Evolutionary conservation across 441 rosid species (phyloP), one percentile per base, ranked within the genome.

Genomic region (Sinapis alba): DNA sequence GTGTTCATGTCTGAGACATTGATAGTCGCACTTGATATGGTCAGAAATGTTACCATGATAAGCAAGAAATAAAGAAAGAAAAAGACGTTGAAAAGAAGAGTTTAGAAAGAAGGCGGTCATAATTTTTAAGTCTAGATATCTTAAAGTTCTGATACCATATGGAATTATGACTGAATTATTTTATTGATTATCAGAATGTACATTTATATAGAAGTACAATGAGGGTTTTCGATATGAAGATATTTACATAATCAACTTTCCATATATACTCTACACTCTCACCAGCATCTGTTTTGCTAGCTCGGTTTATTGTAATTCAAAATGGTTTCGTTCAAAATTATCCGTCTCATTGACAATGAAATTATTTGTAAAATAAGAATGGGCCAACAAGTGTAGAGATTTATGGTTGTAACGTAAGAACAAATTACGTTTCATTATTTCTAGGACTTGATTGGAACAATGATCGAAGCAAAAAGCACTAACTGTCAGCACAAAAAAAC

Each of bases 401-500:
- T 15, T 21, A 15, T 56, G 34, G 19, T 56, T 57, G 4, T 47
- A 57, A 57, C 38, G 57, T 6, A 58, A 41, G 23, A 47, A 47
- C 68, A 54, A 7, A 16, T 51, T 36, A 51, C 26, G 54, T 12
- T 16, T 54, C 41, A 32, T 11, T 34, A 19, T 72, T 36, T 34
- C 23, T 1, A 23, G 12, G 3, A 11, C 11, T 36, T 54, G 41
- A 43, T 32, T 63, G 28, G 56, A 28, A 5, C 26, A 38, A 54
- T 27, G 12, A 64, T 38, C 77, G 58, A 64, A 64, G 43, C 58
- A 27, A 27, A 19, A 64, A 24, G 10, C 43, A 64, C 38, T 32
- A 30, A 23, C 1, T 54, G 12, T 54, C 21, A 36, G 28, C 63
- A 36, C 64, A 53, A 65, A 54, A 53, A 34, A 24, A 72, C 68